phyloP scores from a whole-genome alignment of 768 basidiomycete species.

The Mycena chlorophos region DNA sequence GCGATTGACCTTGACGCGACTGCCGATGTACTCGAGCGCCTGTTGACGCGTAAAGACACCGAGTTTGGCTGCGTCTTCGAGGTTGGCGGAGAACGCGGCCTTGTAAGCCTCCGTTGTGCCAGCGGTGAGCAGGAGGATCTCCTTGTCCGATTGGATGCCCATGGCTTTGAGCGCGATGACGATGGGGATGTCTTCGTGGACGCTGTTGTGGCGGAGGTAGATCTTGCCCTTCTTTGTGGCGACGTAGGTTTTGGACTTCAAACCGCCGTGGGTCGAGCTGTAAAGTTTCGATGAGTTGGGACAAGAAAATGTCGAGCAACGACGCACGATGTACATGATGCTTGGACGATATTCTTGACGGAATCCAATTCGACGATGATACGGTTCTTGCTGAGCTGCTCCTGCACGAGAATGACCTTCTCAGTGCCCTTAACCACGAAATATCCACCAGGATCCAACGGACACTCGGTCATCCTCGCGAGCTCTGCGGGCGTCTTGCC shows the following conservation, averaged over 20 bases:
- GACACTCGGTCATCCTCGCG: constrained; percentile 96
- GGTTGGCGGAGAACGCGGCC: constrained; percentile 80
- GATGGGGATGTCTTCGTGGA: constrained; percentile 96
- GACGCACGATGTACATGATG: constrained; percentile 92
- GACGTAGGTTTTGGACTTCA: constrained; percentile 98
- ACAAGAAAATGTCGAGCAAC: not conserved
- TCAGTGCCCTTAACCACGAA: constrained; percentile 99
- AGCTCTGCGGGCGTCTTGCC: constrained; percentile 75
- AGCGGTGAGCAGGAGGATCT: constrained; percentile 91
- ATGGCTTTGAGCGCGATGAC: constrained; percentile 95
- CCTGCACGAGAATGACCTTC: constrained; percentile 98
- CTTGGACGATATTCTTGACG: constrained; percentile 87
- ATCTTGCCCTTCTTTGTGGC: constrained; percentile 93
- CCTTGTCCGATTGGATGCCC: constrained; percentile 95
- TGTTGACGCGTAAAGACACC: constrained; percentile 90
- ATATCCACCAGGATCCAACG: constrained; percentile 98
- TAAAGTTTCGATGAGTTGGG: constrained; percentile 7
- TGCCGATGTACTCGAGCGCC: constrained; percentile 92
- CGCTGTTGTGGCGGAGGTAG: constrained; percentile 95
- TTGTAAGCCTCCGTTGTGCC: constrained; percentile 90
- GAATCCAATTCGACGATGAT: constrained; percentile 97
- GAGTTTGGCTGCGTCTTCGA: constrained; percentile 93
- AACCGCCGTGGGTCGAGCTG: constrained; percentile 78
- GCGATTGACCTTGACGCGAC: constrained; percentile 86
- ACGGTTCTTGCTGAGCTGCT: constrained; percentile 97